phyloP scores from a whole-genome alignment of 352 stramenopile species.

The Aphanomyces invadans region DNA sequence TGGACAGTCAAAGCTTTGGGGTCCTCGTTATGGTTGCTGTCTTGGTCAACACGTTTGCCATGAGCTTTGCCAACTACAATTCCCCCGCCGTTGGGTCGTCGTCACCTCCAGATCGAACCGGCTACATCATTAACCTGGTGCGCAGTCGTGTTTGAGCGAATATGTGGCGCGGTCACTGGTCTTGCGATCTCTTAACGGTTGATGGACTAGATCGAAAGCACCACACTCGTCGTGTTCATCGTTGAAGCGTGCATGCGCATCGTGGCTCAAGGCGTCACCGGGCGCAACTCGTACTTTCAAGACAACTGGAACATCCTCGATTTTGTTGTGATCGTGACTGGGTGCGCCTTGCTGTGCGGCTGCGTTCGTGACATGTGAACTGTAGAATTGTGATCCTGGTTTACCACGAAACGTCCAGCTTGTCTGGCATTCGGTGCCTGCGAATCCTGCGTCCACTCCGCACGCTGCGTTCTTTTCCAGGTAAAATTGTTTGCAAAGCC shows the following conservation, averaged over 20 bases:
- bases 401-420: not conserved
- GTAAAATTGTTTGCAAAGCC: not conserved
- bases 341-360: conserved; percentile 51
- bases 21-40: conserved; percentile 78
- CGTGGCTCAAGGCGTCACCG: conserved; percentile 65
- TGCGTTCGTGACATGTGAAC: too few species aligned
- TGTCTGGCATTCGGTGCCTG: conserved; percentile 62
- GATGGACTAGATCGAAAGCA: conserved; percentile 29
- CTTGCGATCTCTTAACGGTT: not conserved
- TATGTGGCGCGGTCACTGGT: not conserved
- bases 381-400: not conserved
- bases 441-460: conserved; percentile 82
- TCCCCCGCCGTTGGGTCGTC: not conserved
- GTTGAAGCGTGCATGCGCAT: conserved; percentile 85
- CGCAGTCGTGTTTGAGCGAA: not conserved
- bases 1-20: conserved; percentile 50
- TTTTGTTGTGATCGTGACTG: conserved; percentile 86
- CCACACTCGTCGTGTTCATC: conserved; percentile 62
- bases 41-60: conserved; percentile 74
- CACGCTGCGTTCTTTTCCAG: conserved; percentile 42
- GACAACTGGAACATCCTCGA: conserved; percentile 90
- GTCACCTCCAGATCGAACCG: not conserved
- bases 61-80: conserved; percentile 76
- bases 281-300: conserved; percentile 57
- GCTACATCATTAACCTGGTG: not conserved